Evolutionary conservation across 2,329 filamentous ascomycete genomes (phyloP).

Genomic region (Fusarium dlaminii): DNA sequence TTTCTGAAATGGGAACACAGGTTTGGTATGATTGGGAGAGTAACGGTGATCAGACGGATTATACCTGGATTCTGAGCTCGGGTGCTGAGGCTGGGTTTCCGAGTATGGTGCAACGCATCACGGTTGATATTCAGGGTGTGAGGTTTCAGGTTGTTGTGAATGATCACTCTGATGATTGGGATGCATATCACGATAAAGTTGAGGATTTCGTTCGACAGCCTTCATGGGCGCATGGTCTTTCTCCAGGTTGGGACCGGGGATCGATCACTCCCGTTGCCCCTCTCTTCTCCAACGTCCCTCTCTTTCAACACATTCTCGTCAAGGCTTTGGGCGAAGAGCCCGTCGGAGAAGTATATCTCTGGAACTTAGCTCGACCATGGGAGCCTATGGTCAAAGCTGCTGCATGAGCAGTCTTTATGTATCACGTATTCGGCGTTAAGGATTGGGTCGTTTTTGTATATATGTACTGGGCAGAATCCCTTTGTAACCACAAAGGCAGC

Average conservation of each 20-base stretch:
- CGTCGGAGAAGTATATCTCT: conserved; percentile 51
- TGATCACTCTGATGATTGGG: conserved; percentile 47
- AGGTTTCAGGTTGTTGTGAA: conserved; percentile 53
- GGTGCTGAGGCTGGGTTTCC: conserved; percentile 49
- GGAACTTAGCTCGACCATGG: conserved; percentile 54
- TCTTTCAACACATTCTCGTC: conserved; percentile 50
- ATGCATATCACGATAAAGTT: conserved; percentile 47
- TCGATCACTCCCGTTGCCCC: conserved; percentile 41
- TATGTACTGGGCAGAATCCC: neutral
- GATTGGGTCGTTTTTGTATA: conserved; percentile 18
- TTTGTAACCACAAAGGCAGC: conserved; percentile 12
- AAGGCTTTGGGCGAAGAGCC: conserved; percentile 47
- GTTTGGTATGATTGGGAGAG: conserved; percentile 56
- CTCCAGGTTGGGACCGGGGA: conserved; percentile 41
- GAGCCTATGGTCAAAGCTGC: conserved; percentile 55
- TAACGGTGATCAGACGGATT: conserved; percentile 49
- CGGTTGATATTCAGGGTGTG: conserved; percentile 52
- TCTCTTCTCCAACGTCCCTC: conserved; percentile 42
- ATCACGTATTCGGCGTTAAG: conserved; percentile 22
- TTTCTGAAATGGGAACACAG: conserved; percentile 50
- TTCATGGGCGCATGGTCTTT: conserved; percentile 42
- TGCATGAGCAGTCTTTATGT: conserved; percentile 36
- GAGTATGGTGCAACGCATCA: conserved; percentile 46
- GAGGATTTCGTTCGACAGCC: conserved; percentile 47
- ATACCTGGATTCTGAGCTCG: conserved; percentile 50